Evolutionary conservation across 495 filamentous ascomycete species (phyloP).

Genomic region (Talaromyces borbonicus): DNA sequence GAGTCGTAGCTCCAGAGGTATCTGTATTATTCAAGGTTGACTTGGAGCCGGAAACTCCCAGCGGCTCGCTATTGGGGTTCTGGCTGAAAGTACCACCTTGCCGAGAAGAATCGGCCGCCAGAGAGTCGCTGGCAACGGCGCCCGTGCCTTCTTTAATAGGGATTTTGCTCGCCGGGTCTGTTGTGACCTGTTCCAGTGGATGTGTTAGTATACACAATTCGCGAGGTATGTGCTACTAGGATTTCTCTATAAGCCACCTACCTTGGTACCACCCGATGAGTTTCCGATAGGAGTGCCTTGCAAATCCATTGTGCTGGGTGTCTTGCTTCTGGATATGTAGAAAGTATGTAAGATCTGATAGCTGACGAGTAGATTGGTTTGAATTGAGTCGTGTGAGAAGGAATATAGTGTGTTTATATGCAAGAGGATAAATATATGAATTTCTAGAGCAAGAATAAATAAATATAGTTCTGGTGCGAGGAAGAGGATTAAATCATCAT

Average conservation of each 20-base stretch:
- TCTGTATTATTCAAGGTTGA: slow-evolving; percentile 50
- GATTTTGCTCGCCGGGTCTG: slow-evolving; percentile 36
- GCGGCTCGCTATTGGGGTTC: slow-evolving; percentile 41
- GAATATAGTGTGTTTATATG: no score
- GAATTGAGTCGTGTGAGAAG: no score
- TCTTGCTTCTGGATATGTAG: not conserved
- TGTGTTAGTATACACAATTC: not conserved
- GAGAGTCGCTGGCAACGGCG: slow-evolving; percentile 50
- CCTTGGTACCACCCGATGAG: slow-evolving; percentile 33
- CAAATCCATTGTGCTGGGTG: slow-evolving; percentile 31
- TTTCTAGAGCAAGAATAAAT: no score
- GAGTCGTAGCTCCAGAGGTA: slow-evolving; percentile 38
- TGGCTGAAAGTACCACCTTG: slow-evolving; percentile 41
- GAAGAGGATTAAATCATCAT: no score
- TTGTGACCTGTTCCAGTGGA: slow-evolving; percentile 25
- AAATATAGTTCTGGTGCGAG: no score
- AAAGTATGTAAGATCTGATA: no score
- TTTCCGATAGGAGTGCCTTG: slow-evolving; percentile 36
- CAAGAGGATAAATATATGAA: no score
- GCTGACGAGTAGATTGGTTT: no score
- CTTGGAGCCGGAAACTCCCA: slow-evolving; percentile 32
- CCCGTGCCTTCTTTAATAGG: slow-evolving; percentile 45
- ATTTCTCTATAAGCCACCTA: no score
- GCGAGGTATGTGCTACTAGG: no score
- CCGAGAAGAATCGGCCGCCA: slow-evolving; percentile 52